Base-by-base conservation (phyloP, 805 yeast species). In the Kluyveromyces starmeri region DNA sequence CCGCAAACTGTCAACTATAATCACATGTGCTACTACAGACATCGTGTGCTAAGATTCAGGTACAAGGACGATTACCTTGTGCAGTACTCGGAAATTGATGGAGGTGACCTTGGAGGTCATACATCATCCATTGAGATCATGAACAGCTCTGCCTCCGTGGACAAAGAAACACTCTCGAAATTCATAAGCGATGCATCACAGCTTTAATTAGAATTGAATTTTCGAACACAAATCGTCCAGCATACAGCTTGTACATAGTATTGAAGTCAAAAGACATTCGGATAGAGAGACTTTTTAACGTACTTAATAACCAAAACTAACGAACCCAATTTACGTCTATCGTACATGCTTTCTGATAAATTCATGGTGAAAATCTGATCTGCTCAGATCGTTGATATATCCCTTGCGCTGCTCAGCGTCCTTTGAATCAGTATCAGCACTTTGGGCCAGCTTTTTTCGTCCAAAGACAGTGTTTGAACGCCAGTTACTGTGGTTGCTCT, bases 311-410 rank as follows among this genome's bases (percentile, higher is more conserved):
- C n/a, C n/a, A n/a, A n/a, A n/a, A n/a, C n/a, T n/a, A n/a, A n/a
- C n/a, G n/a, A n/a, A n/a, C n/a, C n/a, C n/a, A n/a, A n/a, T n/a
- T n/a, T n/a, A n/a, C n/a, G n/a, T n/a, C 40, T 41, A 67, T 36
- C 46, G 59, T 12, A 66, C 49, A 43, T 55, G 64, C 34, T 55
- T 61, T 34, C 62, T 56, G 51, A 68, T 52, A 36, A 68, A 68
- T 17, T 59, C 56, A 29, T 54, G 51, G 43, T 68, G 72, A 36
- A 60, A 64, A 10, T 60, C 61, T 30, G 67, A 63, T 28, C 57
- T 51, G 15, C 66, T 45, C 48, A 53, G 11, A 55, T 62, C 58
- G 35, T 62, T 64, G 19, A 54, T 45, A 31, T 58, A 57, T 9
- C 43, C 46, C n/a, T n/a, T n/a, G n/a, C n/a, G n/a, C 17, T 15